Evolutionary conservation across 2,329 filamentous ascomycete genomes (phyloP).

Genomic region (Apiospora rasikravindrae): DNA sequence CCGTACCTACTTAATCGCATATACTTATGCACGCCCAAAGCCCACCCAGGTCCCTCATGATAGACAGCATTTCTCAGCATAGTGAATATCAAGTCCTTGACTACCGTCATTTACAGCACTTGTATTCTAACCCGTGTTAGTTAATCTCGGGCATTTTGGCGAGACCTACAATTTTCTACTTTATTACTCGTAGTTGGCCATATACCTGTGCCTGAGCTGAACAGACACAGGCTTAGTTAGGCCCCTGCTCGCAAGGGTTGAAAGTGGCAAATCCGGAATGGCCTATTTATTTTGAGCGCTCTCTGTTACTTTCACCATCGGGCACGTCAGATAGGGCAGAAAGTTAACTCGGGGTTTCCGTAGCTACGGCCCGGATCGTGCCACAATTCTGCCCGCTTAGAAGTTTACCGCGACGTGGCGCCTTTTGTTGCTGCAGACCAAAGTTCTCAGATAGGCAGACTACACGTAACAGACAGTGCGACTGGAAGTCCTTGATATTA

Average conservation of each 20-base stretch:
- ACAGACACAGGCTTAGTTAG: neutral
- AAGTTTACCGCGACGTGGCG: neutral
- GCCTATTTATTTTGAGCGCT: neutral
- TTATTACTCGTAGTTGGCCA: neutral
- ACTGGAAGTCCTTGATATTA: neutral
- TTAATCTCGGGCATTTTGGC: no score
- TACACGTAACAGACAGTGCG: neutral
- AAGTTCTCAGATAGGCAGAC: no score
- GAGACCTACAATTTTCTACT: neutral
- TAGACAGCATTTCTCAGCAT: neutral
- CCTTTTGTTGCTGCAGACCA: neutral
- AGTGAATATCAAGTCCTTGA: neutral
- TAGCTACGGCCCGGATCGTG: slow-evolving; percentile 3
- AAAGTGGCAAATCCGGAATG: neutral
- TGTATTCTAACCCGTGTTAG: neutral
- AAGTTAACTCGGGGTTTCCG: neutral
- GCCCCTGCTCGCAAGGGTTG: neutral
- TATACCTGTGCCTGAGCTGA: neutral
- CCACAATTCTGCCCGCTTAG: neutral
- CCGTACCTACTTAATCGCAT: neutral
- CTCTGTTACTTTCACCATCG: neutral
- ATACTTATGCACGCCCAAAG: neutral
- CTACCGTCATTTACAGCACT: neutral
- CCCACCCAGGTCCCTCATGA: neutral
- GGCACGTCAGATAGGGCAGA: neutral